These are phyloP conservation scores for Metschnikowia bowlesiae DNA, from an alignment of 805 yeast species.

Conservation along the genomic window DNA sequence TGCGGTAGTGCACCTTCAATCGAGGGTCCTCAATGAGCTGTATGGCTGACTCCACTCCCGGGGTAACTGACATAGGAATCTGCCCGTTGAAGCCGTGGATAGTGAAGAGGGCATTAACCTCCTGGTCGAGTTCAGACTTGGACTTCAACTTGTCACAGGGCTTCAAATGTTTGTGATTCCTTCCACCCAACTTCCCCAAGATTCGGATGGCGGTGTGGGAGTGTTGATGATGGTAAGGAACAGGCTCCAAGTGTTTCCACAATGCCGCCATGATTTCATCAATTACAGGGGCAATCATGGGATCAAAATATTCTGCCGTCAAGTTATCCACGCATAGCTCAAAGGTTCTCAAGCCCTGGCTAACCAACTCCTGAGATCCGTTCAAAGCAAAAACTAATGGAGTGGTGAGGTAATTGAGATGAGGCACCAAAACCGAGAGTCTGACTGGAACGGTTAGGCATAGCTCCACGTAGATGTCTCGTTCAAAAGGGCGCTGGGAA, in stretches of 20 bases:
- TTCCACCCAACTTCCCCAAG: constrained; percentile 92
- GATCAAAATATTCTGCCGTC: constrained; percentile 95
- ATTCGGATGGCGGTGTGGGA: constrained; percentile 92
- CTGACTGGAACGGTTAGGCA: constrained; percentile 96
- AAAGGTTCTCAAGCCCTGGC: constrained; percentile 90
- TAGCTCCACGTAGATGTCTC: constrained; percentile 90
- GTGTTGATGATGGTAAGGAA: constrained; percentile 92
- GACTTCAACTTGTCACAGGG: constrained; percentile 65
- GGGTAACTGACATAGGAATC: constrained; percentile 73
- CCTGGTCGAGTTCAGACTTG: constrained; percentile 57
- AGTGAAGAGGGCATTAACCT: constrained; percentile 61
- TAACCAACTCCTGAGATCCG: constrained; percentile 85
- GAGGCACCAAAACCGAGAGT: constrained; percentile 89
- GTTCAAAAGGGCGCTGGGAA: constrained; percentile 82
- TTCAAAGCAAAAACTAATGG: constrained; percentile 89
- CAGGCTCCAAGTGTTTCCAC: constrained; percentile 85
- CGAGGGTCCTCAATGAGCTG: constrained; percentile 66
- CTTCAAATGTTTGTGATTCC: constrained; percentile 80
- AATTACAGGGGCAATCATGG: constrained; percentile 92
- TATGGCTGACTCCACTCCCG: constrained; percentile 78
- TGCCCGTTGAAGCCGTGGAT: constrained; percentile 60
- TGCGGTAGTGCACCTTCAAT: constrained; percentile 60
- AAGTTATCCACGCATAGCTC: constrained; percentile 94
- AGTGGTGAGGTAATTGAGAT: constrained; percentile 78
- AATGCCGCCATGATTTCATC: constrained; percentile 91